Conservation (phyloP, 2,329 filamentous ascomycete genomes). For the Clarireedia homoeocarpa region DNA sequence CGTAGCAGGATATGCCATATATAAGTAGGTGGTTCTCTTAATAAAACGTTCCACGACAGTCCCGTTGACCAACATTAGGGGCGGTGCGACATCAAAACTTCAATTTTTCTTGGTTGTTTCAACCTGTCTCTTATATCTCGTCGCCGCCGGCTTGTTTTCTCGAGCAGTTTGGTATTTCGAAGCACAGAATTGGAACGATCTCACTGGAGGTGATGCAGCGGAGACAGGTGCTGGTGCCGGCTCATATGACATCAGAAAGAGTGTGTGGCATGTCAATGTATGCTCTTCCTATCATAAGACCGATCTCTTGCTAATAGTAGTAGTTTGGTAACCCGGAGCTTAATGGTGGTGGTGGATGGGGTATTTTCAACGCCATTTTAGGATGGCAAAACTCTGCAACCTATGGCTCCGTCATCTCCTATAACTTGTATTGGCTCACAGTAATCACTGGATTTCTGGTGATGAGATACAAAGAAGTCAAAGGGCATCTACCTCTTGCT, state of each 20-base stretch:
- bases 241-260: constrained; percentile 70
- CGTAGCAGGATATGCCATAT: constrained; percentile 65
- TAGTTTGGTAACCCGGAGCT: constrained; percentile 70
- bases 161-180: constrained; percentile 70
- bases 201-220: constrained; percentile 44
- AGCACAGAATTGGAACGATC: constrained; percentile 52
- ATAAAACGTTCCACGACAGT: neutral
- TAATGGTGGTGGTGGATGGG: constrained; percentile 73
- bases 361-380: constrained; percentile 77
- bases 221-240: constrained; percentile 61
- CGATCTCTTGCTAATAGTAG: constrained; percentile 5
- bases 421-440: constrained; percentile 79
- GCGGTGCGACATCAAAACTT: constrained; percentile 56
- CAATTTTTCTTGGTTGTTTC: constrained; percentile 76
- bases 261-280: constrained; percentile 77
- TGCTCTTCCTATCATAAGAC: constrained; percentile 27
- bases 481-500: constrained; percentile 36
- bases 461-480: constrained; percentile 60
- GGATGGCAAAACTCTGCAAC: constrained; percentile 88
- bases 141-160: constrained; percentile 76
- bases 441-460: constrained; percentile 57
- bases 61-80: constrained; percentile 31
- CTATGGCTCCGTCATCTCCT: constrained; percentile 78
- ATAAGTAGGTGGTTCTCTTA: constrained; percentile 53
- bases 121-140: constrained; percentile 76